Evolutionary conservation across 2,329 filamentous ascomycete genomes (phyloP).

Genomic region (Hypoxylon sp.): DNA sequence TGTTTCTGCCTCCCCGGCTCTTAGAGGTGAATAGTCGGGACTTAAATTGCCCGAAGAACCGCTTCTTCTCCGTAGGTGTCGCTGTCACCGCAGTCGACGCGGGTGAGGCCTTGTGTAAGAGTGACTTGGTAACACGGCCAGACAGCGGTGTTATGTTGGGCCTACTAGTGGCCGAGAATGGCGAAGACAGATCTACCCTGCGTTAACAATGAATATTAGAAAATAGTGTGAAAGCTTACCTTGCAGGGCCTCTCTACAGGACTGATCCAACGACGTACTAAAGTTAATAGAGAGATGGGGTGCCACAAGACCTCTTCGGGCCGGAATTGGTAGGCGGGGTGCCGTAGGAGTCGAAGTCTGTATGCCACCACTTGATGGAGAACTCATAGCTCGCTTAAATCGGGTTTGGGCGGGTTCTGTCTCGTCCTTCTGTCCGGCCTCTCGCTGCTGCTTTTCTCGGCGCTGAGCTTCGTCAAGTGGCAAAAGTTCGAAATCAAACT

Average conservation of each 20-base stretch:
- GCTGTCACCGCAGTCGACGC: conserved; percentile 8
- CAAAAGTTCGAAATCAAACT: conserved; percentile 52
- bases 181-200: conserved; percentile 31
- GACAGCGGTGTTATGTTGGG: conserved; percentile 8
- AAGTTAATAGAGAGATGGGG: conserved; percentile 35
- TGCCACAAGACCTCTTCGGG: conserved; percentile 18
- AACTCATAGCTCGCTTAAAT: conserved; percentile 36
- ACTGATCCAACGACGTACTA: conserved; percentile 17
- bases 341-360: conserved; percentile 15
- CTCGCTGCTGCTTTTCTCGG: conserved; percentile 47
- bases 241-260: conserved; percentile 17
- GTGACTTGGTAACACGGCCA: background rate
- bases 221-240: conserved; percentile 24
- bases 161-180: conserved; percentile 22
- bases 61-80: conserved; percentile 7
- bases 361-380: conserved; percentile 13
- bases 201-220: conserved; percentile 15
- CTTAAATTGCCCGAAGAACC: background rate
- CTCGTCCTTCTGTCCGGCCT: conserved; percentile 49
- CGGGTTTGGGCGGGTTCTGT: conserved; percentile 41
- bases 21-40: background rate
- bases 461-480: conserved; percentile 48
- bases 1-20: conserved; percentile 10
- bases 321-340: conserved; percentile 25
- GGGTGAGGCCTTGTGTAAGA: background rate